These are phyloP conservation scores for Stygiomarasmius scandens DNA, from an alignment of 1,284 basidiomycete genomes.

Conservation along the genomic window DNA sequence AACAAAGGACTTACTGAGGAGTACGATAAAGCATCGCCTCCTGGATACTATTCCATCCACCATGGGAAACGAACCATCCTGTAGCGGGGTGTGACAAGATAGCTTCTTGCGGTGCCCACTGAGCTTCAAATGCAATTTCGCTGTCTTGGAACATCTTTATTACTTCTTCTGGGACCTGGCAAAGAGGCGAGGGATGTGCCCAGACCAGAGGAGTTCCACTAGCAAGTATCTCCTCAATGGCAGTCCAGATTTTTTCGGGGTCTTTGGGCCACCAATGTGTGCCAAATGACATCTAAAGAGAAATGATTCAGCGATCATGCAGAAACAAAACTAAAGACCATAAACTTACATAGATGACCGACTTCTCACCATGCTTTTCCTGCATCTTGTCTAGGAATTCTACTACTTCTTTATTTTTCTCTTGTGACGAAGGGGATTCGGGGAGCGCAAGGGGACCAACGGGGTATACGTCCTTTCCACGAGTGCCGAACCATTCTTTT, in stretches of 20 bases:
- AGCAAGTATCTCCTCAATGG: constrained; percentile 9
- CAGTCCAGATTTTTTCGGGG: constrained; percentile 3
- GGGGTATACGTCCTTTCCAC: constrained; percentile 4
- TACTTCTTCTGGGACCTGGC: constrained; percentile 4
- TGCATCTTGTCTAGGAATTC: constrained; percentile 12
- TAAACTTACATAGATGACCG: constrained; percentile 13
- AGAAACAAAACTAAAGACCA: not conserved
- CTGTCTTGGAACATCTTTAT: constrained; percentile 4
- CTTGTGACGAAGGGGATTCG: not conserved
- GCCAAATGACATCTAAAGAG: constrained; percentile 12
- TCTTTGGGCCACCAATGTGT: constrained; percentile 11
- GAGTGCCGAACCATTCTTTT: constrained; percentile 2
- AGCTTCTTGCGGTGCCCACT: constrained; percentile 8
- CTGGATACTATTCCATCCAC: constrained; percentile 12
- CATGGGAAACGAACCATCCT: constrained; percentile 11
- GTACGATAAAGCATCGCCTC: constrained; percentile 1
- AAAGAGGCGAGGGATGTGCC: constrained; percentile 6
- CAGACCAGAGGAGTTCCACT: constrained; percentile 10
- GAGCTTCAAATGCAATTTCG: not conserved
- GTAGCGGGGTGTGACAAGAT: constrained; percentile 10
- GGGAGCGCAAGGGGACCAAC: constrained; percentile 11
- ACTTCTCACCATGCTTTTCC: constrained; percentile 6
- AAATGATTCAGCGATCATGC: not conserved
- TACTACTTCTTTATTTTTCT: constrained; percentile 4
- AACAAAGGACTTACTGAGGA: constrained; percentile 1